Percentiles rank a stretch among this genome's conserved stretches.
phyloP scores from a whole-genome alignment of 306 rosid species.

The Delonix regia region DNA sequence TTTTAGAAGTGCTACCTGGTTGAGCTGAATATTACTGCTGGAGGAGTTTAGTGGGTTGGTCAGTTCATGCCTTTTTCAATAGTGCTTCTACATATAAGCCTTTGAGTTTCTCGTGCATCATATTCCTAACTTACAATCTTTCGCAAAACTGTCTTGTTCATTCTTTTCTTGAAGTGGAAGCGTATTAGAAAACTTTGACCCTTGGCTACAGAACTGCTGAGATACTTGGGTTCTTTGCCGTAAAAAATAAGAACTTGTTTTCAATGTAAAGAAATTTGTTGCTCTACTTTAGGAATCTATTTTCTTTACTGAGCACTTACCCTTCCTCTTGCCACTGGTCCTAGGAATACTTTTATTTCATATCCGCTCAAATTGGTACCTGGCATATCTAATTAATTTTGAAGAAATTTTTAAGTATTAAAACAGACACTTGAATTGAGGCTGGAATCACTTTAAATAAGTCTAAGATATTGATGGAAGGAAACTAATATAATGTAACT shows the following conservation, averaged over 20 bases:
- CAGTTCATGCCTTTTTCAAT: conserved; percentile 4
- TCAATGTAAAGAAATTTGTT: not conserved
- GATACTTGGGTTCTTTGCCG: not conserved
- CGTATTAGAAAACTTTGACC: not conserved
- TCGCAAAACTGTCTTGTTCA: not conserved
- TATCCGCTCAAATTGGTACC: conserved; percentile 17
- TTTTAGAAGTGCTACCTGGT: conserved; percentile 8
- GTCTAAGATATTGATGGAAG: not conserved
- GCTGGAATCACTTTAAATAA: conserved; percentile 12
- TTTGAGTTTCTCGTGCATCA: not conserved
- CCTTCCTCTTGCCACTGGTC: conserved; percentile 3
- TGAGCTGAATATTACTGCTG: conserved; percentile 21
- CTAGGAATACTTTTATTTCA: not conserved
- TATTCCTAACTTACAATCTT: conserved; percentile 11
- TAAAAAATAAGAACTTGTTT: conserved; percentile 11
- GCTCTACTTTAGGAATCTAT: conserved; percentile 16
- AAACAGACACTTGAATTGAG: conserved; percentile 1
- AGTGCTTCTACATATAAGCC: not conserved
- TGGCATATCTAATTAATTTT: not conserved
- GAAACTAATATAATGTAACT: not conserved
- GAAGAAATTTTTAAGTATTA: conserved; percentile 16
- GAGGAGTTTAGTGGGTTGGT: conserved; percentile 28
- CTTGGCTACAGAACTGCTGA: not conserved
- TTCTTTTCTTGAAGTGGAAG: conserved; percentile 6
- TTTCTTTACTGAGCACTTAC: not conserved